Evolutionary conservation across 345 rosid species (phyloP), one percentile per base, ranked within the genome.

Genomic region (Alliaria petiolata): DNA sequence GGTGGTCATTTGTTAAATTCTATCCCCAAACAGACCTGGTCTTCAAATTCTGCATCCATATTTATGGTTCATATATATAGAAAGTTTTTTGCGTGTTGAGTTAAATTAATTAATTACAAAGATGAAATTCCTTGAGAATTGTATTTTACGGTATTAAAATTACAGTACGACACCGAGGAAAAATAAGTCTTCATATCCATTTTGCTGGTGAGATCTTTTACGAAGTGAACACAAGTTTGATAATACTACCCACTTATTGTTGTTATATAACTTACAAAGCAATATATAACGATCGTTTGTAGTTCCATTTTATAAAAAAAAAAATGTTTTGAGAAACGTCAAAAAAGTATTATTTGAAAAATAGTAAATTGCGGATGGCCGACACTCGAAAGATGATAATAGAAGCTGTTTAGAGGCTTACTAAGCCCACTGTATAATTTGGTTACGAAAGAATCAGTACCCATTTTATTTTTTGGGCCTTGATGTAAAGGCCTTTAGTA

Each of bases 81-180:
- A 76, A 69, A 76, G 54, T 62, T 76, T 69, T 62, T 76, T 63
- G 70, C 70, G 71, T 76, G 71, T 55, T 40, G 60, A 55, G 62
- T 70, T 76, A 55, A 43, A 69, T 47, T 12, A 63, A 69, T 76
- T 76, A 55, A 76, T 54, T 63, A 56, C 55, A 58, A n/a, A 38
- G 50, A 54, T 38, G 52, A 39, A 28, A 38, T 55, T 73, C 5
- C 17, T 31, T 73, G 28, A 57, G 20, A 57, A 39, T 30, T 55
- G 28, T 47, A 39, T 9, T 14, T 25, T 15, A 1, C 14, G 3
- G 31, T 31, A 53, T 8, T 35, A 4, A 39, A 71, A 17, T 50
- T 7, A 19, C 60, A 30, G 62, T 16, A 28, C 52, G 25, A 30
- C 25, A 28, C 60, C n/a, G 67, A 28, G 4, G 44, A 60, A n/a